These are phyloP conservation scores for Penicillium sp. DNA, from an alignment of 2,329 filamentous ascomycete species.

Conservation along the genomic window DNA sequence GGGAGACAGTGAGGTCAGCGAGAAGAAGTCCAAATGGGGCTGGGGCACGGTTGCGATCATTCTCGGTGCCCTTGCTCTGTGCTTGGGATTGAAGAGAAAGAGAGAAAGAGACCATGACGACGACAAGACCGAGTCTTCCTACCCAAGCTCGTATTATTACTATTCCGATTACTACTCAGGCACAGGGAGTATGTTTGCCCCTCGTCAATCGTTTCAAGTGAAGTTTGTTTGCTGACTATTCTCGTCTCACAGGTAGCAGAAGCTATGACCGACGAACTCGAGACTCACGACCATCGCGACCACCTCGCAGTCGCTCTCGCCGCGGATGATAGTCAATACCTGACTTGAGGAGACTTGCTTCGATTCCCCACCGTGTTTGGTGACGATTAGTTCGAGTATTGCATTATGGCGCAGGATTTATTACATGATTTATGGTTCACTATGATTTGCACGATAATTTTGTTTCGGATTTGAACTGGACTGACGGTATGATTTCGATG, in stretches of 20 bases:
- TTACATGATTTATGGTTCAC: slow-evolving; percentile 25
- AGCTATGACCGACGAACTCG: slow-evolving; percentile 44
- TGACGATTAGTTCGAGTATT: slow-evolving; percentile 10
- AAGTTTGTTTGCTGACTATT: slow-evolving; percentile 7
- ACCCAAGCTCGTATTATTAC: slow-evolving; percentile 41
- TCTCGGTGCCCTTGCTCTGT: slow-evolving; percentile 44
- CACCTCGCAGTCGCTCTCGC: slow-evolving; percentile 31
- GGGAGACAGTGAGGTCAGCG: slow-evolving; percentile 27
- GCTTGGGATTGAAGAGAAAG: slow-evolving; percentile 45
- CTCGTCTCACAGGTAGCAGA: slow-evolving; percentile 38
- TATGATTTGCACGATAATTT: slow-evolving; percentile 15
- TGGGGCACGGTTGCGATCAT: slow-evolving; percentile 43
- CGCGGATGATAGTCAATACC: slow-evolving; percentile 18
- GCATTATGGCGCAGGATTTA: slow-evolving; percentile 21
- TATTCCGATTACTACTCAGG: slow-evolving; percentile 38
- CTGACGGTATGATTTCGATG: slow-evolving; percentile 16
- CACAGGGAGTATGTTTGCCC: slow-evolving; percentile 40
- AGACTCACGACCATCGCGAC: slow-evolving; percentile 30
- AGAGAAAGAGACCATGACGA: slow-evolving; percentile 36
- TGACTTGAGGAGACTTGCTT: not conserved
- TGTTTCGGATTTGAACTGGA: slow-evolving; percentile 2
- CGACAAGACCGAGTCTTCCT: slow-evolving; percentile 40
- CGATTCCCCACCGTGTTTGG: not conserved
- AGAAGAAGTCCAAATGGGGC: slow-evolving; percentile 39
- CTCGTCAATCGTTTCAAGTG: not conserved